Percentiles rank a stretch among this genome's conserved stretches.
Evolutionary conservation across 805 yeast genomes (phyloP).

Genomic region (Saccharomycopsis oosterbeekiorum): DNA sequence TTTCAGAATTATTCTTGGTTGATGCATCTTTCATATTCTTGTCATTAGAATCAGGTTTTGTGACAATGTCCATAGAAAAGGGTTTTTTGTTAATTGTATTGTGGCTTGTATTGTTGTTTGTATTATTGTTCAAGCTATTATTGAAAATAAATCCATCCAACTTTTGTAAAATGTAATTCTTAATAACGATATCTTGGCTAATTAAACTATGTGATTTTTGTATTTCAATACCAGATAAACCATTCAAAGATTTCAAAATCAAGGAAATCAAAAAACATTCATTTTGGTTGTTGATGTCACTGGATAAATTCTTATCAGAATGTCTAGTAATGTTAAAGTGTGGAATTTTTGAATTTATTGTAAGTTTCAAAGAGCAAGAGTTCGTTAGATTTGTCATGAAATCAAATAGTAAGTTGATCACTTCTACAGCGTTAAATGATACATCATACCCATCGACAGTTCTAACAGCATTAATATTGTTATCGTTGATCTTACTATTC

Average conservation of each 20-base stretch:
- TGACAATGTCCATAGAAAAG: background rate
- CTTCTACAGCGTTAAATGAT: slow-evolving; percentile 1
- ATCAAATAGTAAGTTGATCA: slow-evolving; percentile 33
- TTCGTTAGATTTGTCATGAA: slow-evolving; percentile 22
- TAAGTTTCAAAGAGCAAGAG: slow-evolving; percentile 13
- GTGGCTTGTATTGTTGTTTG: slow-evolving; percentile 6
- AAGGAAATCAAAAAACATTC: slow-evolving; percentile 15
- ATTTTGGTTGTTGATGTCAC: slow-evolving; percentile 1
- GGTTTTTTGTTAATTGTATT: slow-evolving; percentile 8
- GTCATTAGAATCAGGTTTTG: background rate
- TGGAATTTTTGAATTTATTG: slow-evolving; percentile 3
- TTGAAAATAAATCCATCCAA: slow-evolving; percentile 17
- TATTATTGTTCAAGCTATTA: slow-evolving; percentile 12
- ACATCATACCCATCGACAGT: background rate
- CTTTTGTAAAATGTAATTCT: slow-evolving; percentile 9
- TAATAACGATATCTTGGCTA: background rate
- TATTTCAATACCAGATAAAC: background rate
- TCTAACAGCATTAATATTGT: background rate
- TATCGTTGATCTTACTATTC: background rate
- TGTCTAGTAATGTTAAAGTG: background rate
- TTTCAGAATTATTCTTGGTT: background rate
- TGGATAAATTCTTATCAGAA: background rate
- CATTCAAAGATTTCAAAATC: slow-evolving; percentile 9
- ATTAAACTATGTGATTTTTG: slow-evolving; percentile 2
- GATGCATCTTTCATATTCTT: background rate